Percentiles rank a stretch among this genome's conserved stretches.
phyloP scores from a whole-genome alignment of 1,284 basidiomycete genomes.

The Puccinia horiana region DNA sequence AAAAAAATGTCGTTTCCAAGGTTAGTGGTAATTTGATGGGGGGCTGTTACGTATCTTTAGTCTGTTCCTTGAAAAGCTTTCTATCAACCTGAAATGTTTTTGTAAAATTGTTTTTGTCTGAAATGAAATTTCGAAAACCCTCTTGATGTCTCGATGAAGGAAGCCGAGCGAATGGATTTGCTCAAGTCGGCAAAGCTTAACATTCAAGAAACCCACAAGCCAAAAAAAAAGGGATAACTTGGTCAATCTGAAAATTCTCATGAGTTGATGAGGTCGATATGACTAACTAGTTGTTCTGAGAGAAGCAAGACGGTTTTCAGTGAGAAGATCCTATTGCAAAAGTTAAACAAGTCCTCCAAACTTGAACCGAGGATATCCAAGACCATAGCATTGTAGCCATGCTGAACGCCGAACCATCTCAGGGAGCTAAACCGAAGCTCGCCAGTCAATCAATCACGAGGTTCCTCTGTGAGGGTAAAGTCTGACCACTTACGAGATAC shows the following conservation, averaged over 20 bases:
- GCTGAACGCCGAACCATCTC: conserved; percentile 97
- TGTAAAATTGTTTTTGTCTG: conserved; percentile 72
- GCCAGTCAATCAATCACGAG: not conserved
- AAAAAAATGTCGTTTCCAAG: no score
- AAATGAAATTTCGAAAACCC: no score
- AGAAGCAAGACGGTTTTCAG: conserved; percentile 96
- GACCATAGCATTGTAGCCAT: conserved; percentile 99
- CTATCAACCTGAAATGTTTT: no score
- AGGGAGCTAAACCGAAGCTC: conserved; percentile 54
- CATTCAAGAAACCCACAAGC: not conserved
- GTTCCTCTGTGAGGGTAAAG: conserved; percentile 40
- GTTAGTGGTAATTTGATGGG: no score
- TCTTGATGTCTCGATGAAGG: conserved; percentile 99
- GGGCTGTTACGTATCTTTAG: no score
- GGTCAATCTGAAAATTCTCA: not conserved
- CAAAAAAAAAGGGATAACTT: not conserved
- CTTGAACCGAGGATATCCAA: conserved; percentile 95
- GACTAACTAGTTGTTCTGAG: conserved; percentile 87
- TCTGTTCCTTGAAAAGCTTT: no score
- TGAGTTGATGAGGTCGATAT: not conserved
- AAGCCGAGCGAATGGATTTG: conserved; percentile 99
- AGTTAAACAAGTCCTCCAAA: conserved; percentile 86
- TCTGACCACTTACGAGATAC: conserved; percentile 85
- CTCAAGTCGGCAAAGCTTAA: conserved; percentile 93
- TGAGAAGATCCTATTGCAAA: conserved; percentile 97